These are phyloP conservation scores for Neonectria neomacrospora DNA, from an alignment of 2,329 filamentous ascomycete species.

Conservation along the genomic window DNA sequence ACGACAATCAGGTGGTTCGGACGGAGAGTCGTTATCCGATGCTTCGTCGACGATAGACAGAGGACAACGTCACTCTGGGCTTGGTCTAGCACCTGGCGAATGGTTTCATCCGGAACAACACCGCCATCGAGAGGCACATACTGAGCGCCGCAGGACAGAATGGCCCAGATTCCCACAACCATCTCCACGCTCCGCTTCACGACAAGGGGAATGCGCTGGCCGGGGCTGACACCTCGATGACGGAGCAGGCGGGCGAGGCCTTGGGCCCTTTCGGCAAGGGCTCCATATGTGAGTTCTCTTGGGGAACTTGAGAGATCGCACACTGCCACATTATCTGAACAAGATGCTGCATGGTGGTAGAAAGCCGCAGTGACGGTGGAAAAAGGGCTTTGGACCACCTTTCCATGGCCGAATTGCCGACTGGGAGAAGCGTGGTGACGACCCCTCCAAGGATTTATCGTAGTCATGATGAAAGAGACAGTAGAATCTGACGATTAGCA, in stretches of 20 bases:
- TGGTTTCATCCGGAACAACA: slow-evolving; percentile 59
- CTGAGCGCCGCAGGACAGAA: slow-evolving; percentile 67
- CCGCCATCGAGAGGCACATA: slow-evolving; percentile 70
- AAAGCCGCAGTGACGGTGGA: slow-evolving; percentile 53
- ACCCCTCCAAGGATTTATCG: slow-evolving; percentile 13
- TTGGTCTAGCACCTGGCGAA: slow-evolving; percentile 62
- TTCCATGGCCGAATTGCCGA: slow-evolving; percentile 32
- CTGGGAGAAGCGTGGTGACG: slow-evolving; percentile 10
- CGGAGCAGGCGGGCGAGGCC: slow-evolving; percentile 54
- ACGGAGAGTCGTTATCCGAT: slow-evolving; percentile 46
- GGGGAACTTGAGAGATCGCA: slow-evolving; percentile 48
- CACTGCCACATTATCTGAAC: slow-evolving; percentile 53
- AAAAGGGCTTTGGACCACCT: slow-evolving; percentile 47
- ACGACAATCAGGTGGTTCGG: slow-evolving; percentile 40
- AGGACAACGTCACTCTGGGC: slow-evolving; percentile 57
- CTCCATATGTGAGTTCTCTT: slow-evolving; percentile 56
- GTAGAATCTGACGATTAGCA: slow-evolving; percentile 37
- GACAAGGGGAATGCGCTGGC: slow-evolving; percentile 65
- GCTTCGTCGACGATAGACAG: slow-evolving; percentile 56
- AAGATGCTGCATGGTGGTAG: slow-evolving; percentile 50
- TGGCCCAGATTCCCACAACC: slow-evolving; percentile 66
- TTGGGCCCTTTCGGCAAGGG: slow-evolving; percentile 57
- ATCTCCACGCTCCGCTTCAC: slow-evolving; percentile 66
- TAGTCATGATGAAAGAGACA: slow-evolving; percentile 21
- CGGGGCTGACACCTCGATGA: slow-evolving; percentile 53